Evolutionary conservation across 768 basidiomycete species (phyloP), one percentile per base, ranked within the genome.

Genomic region (Tephrocybe rancida): DNA sequence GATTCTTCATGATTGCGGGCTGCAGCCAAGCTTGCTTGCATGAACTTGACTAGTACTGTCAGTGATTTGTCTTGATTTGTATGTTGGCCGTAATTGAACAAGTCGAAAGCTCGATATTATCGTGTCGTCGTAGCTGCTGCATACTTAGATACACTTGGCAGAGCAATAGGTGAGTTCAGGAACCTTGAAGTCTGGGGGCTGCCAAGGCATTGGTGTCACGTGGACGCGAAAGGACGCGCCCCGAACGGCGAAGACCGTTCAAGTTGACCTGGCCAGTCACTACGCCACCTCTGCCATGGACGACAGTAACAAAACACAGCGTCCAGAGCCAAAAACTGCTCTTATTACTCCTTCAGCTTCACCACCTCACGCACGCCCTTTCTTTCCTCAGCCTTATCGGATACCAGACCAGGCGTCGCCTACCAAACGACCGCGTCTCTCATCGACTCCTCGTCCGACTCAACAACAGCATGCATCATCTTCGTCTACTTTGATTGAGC

Each of bases 331-430:
- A 25, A 55, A 65, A 44, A 62, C 65, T 7, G 59, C 74, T 5
- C 68, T 82, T 4, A 75, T 81, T 32, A 79, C 81, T 1, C 82
- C 82, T 24, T 83, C 82, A 21, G 75, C 77, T 2, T 84, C 84
- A 0, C 81, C 81, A 3, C 80, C 79, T 32, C 69, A 69, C 21
- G 64, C 66, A 22, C 61, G 65, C 13, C 50, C 65, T 24, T 64
- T 55, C 43, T 63, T 57, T 41, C 59, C 62, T 21, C 58, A 55
- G n/a, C 59, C 66, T 10, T 63, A 51, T 42, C 55, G 57, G 38
- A 65, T 64, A 34, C 65, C 68, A 42, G 70, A 77, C 59, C 62
- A 64, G 26, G 57, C 73, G 47, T 76, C 77, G 34, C 76, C 79
- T 22, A 39, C 70, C 13, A 86, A 86, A 67, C 79, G 77, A 49